Percentiles rank a stretch among this genome's conserved stretches.
Evolutionary conservation across 257 asterid species (phyloP).

Genomic region (Solanum habrochaites): DNA sequence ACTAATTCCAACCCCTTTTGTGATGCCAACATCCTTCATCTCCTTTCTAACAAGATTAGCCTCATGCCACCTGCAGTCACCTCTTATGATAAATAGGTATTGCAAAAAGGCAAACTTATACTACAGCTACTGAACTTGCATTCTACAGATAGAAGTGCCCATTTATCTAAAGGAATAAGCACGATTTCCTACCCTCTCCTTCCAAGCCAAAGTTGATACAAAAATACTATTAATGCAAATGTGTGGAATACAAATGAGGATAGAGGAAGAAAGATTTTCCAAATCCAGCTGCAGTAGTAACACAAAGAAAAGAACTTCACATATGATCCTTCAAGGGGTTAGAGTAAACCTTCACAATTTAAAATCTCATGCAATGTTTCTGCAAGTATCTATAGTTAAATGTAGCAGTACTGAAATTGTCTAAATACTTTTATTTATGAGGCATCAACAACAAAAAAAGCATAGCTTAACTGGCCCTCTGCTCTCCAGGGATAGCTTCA

Average conservation of each 20-base stretch:
- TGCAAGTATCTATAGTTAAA: background rate
- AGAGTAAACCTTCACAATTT: background rate
- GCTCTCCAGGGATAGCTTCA: background rate
- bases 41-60: constrained; percentile 65
- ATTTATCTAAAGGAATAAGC: background rate
- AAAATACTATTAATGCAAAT: background rate
- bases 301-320: background rate
- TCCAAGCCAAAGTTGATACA: background rate
- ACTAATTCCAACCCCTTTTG: constrained; percentile 70
- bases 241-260: background rate
- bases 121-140: background rate
- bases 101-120: background rate
- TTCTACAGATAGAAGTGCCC: background rate
- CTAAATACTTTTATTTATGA: background rate
- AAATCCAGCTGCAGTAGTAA: background rate
- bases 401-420: background rate
- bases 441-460: background rate
- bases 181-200: background rate
- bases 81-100: background rate
- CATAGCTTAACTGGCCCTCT: background rate
- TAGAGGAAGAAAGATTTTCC: background rate
- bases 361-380: background rate
- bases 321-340: background rate
- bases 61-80: constrained; percentile 55
- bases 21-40: constrained; percentile 72